Evolutionary conservation across 2,329 filamentous ascomycete species (phyloP).

Genomic region (Fusarium paranaense): DNA sequence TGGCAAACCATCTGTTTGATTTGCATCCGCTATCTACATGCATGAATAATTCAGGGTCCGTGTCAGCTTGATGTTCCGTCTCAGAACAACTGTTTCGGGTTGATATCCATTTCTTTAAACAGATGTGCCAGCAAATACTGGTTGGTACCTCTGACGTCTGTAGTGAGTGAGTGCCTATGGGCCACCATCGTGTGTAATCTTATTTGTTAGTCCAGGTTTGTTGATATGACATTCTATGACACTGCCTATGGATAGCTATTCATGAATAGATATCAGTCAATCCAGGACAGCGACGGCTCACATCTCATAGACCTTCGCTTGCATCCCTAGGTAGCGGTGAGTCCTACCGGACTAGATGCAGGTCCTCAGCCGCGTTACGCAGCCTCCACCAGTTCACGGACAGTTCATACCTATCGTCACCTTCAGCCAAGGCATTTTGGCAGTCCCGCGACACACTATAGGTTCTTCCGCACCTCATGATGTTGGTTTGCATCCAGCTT

Average conservation of each 20-base stretch:
- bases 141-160: not conserved
- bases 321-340: not conserved
- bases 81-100: not conserved
- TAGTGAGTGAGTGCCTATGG: not conserved
- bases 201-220: not conserved
- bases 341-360: constrained; percentile 6
- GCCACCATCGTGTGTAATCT: not conserved
- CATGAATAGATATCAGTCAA: not conserved
- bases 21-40: not conserved
- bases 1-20: not conserved
- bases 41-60: not conserved
- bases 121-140: not conserved
- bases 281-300: not conserved
- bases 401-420: not conserved
- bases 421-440: not conserved
- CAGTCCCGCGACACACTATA: not conserved
- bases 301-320: not conserved
- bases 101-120: not conserved
- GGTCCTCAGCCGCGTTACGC: constrained; percentile 9
- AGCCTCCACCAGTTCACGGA: not conserved
- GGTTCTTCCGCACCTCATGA: not conserved
- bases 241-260: not conserved
- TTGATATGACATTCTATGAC: not conserved
- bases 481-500: not conserved
- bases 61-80: not conserved